Conservation (phyloP, 1,284 basidiomycete genomes). For the Ustilago cynodontis region DNA sequence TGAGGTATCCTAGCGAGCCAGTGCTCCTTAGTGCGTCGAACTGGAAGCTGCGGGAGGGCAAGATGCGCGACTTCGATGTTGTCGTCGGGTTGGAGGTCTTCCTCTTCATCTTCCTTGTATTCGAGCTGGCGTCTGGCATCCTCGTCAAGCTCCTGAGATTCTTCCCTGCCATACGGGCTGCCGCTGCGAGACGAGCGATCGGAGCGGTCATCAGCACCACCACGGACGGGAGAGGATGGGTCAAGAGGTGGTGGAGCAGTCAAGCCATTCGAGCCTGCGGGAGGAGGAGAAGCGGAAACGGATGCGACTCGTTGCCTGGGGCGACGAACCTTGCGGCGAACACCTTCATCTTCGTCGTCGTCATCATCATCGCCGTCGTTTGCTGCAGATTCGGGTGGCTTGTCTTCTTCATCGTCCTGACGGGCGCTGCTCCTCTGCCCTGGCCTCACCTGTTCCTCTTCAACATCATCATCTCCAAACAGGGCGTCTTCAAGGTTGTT, state of each 20-base stretch:
- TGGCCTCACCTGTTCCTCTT: conserved; percentile 32
- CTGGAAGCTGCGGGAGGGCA: conserved; percentile 56
- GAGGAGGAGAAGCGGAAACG: conserved; percentile 39
- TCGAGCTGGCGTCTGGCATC: conserved; percentile 55
- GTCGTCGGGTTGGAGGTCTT: conserved; percentile 73
- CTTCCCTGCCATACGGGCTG: conserved; percentile 36
- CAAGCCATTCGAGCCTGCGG: conserved; percentile 26
- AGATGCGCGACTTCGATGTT: conserved; percentile 74
- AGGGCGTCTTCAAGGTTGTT: conserved; percentile 47
- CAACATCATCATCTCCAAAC: conserved; percentile 56
- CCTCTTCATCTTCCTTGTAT: conserved; percentile 71
- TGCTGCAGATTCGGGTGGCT: not conserved
- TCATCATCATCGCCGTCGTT: conserved; percentile 43
- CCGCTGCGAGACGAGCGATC: conserved; percentile 36
- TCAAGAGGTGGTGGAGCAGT: conserved; percentile 34
- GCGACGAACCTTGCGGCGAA: conserved; percentile 41
- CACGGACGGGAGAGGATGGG: conserved; percentile 23
- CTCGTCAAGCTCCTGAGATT: conserved; percentile 48
- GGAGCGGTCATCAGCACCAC: conserved; percentile 22
- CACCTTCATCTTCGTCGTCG: conserved; percentile 46
- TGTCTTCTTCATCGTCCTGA: conserved; percentile 1
- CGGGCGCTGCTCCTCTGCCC: conserved; percentile 14
- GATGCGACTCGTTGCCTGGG: conserved; percentile 42
- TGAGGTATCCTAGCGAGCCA: conserved; percentile 66
- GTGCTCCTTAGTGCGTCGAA: conserved; percentile 65